Conservation (phyloP, 2,329 filamentous ascomycete genomes). For the Orbilia brochopaga region DNA sequence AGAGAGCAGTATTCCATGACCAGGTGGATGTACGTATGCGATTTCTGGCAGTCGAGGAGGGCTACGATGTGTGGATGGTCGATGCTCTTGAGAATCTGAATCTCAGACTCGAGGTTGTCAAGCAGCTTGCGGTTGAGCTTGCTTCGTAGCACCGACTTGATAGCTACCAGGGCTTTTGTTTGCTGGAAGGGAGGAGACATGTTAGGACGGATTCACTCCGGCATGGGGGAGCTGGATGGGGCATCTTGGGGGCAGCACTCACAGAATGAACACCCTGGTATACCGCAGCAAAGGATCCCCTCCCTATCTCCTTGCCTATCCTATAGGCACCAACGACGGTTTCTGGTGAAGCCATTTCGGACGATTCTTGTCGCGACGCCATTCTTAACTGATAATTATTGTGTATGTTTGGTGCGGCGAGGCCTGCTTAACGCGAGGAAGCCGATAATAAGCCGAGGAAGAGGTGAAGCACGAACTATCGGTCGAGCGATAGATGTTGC, state of each 20-base stretch:
- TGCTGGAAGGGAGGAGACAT: conserved; percentile 63
- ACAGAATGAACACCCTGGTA: conserved; percentile 87
- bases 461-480: too few species aligned
- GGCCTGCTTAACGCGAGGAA: not conserved
- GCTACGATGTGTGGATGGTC: conserved; percentile 97
- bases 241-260: conserved; percentile 57
- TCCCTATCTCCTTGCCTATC: conserved; percentile 87
- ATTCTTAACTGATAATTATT: conserved; percentile 8
- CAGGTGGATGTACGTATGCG: conserved; percentile 85
- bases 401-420: not conserved
- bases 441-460: too few species aligned
- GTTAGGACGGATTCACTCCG: conserved; percentile 22
- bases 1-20: conserved; percentile 99
- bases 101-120: conserved; percentile 93
- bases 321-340: conserved; percentile 63
- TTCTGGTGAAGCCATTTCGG: conserved; percentile 49
- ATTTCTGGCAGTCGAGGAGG: conserved; percentile 91
- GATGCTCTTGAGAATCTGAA: conserved; percentile 89
- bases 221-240: conserved; percentile 8
- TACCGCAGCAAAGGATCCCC: conserved; percentile 96
- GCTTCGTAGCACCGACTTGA: conserved; percentile 91
- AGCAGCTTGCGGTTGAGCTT: conserved; percentile 95
- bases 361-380: conserved; percentile 44
- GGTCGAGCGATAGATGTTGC: too few species aligned
- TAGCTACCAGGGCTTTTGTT: conserved; percentile 81